Base-by-base conservation (phyloP, 169 alveolate species). In the Condylostoma magnum region DNA sequence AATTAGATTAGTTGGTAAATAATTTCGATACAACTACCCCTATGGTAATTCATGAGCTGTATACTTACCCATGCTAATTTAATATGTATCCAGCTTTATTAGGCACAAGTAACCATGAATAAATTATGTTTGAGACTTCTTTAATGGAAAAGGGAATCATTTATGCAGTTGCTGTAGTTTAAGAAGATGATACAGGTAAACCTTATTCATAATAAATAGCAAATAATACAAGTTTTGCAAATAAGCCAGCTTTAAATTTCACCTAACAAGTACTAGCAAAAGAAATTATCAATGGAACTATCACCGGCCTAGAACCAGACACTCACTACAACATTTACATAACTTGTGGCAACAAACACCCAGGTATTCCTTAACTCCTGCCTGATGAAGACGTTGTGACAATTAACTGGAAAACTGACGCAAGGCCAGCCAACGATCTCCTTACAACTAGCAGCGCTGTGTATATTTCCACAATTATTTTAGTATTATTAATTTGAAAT, bases 341-440 rank as follows among this genome's bases (percentile, higher is more conserved):
- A 38, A 34, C 51, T 28, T 46, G 66, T 31, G 65, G 76, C 12
- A 67, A 67, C 36, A 31, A 18, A 30, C n/a, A 28, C 28, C 76
- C 76, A 5, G 76, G 63, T 48, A 48, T 47, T 50, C 66, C 76
- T 8, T 48, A 67, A 4, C 20, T 67, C 8, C 48, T 41, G 15
- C 15, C 48, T 4, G 51, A 38, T 4, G 43, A 47, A 15, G 4
- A 30, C 3, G 76, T 67, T 0, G 65, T 31, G 20, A 18, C 36
- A 3, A 6, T 67, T 3, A 46, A 38, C 10, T 48, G 65, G 51
- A 50, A 67, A 50, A 67, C 76, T 30, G 73, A 63, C 31, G 46
- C 34, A 31, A 22, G 20, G 34, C 73, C 73, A 22, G 60, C 73
- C 2, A n/a, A 22, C 25, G 33, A 20, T 15, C 63, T 63, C n/a